Evolutionary conservation across 805 yeast species (phyloP), one percentile per base, ranked within the genome.

Genomic region (Dipodascopsis tothii): DNA sequence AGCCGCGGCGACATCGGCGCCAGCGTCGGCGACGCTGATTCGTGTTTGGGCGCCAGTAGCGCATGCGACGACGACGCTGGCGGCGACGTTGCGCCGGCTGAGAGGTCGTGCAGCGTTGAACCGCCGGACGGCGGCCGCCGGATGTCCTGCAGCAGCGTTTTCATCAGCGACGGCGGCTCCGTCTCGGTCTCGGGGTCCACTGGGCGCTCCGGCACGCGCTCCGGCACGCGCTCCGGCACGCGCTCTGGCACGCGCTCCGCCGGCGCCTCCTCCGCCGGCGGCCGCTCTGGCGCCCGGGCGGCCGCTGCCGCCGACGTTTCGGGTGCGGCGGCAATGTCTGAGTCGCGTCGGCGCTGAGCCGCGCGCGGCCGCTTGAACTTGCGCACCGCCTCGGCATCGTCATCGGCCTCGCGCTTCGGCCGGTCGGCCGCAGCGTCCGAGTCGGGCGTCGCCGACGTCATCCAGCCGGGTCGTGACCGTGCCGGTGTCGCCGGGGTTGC

Each of bases 281-380:
- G 9, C 11, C 14, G 11, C 30, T 9, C 30, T 25, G 9, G 30
- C 11, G 30, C 30, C 11, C 11, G 9, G 9, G 30, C 9, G 30
- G 30, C 9, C 9, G 14, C 30, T 9, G 30, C 9, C 11, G 14
- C 14, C 9, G 30, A 25, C 30, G 30, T 25, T 9, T 9, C 30
- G 9, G 30, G 14, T 9, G 11, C 14, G 30, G 30, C 9, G 14
- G 30, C 30, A 14, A 25, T 14, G 9, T 9, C 11, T 9, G 30
- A 9, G 30, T 25, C 30, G 9, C 30, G 30, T 23, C 45, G 34
- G 18, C 53, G 46, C 21, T 43, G 51, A 7, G 50, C 17, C 19
- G 35, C 38, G 17, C 50, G 19, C 11, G 53, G 53, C 18, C 53
- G 37, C 34, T 49, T 49, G 19, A 46, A 38, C 34, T 49, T 49